Conservation (phyloP, 2,329 filamentous ascomycete genomes). For the Claviceps cyperi region DNA sequence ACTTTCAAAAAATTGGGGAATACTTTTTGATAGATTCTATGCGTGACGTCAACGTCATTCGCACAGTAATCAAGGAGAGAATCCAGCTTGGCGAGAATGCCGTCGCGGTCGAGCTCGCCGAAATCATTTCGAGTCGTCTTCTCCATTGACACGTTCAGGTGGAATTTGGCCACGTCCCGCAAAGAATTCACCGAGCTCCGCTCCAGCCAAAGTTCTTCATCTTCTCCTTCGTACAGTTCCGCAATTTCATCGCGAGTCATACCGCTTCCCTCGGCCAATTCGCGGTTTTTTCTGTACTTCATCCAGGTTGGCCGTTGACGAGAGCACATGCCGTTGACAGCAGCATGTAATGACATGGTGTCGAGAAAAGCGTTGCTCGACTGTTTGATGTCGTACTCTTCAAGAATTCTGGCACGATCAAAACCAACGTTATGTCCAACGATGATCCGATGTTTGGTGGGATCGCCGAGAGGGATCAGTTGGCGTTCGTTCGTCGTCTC, state of each 20-base stretch:
- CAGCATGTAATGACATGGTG: conserved; percentile 96
- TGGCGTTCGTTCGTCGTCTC: conserved; percentile 67
- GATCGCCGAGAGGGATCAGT: conserved; percentile 75
- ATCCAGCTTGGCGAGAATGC: conserved; percentile 57
- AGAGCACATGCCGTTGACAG: conserved; percentile 98
- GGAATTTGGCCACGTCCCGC: conserved; percentile 90
- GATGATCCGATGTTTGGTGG: conserved; percentile 56
- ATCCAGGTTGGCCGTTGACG: conserved; percentile 93
- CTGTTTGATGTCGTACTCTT: conserved; percentile 79
- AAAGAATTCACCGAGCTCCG: conserved; percentile 91
- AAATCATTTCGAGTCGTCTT: conserved; percentile 81
- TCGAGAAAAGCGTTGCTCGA: conserved; percentile 80
- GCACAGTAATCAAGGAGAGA: conserved; percentile 88
- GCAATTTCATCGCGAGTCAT: conserved; percentile 58
- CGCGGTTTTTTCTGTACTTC: conserved; percentile 83
- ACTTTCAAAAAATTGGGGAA: conserved; percentile 80
- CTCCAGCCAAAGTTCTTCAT: conserved; percentile 92
- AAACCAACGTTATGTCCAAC: conserved; percentile 95
- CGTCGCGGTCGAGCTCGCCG: conserved; percentile 60
- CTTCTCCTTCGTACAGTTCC: conserved; percentile 66
- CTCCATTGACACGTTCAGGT: conserved; percentile 81
- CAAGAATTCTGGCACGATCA: conserved; percentile 72
- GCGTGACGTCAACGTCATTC: conserved; percentile 83
- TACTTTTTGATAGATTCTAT: conserved; percentile 85
- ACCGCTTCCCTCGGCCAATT: conserved; percentile 63